Evolutionary conservation across 192 early-diverging fungal genomes (phyloP).

Genomic region (Phycomyces nitens): DNA sequence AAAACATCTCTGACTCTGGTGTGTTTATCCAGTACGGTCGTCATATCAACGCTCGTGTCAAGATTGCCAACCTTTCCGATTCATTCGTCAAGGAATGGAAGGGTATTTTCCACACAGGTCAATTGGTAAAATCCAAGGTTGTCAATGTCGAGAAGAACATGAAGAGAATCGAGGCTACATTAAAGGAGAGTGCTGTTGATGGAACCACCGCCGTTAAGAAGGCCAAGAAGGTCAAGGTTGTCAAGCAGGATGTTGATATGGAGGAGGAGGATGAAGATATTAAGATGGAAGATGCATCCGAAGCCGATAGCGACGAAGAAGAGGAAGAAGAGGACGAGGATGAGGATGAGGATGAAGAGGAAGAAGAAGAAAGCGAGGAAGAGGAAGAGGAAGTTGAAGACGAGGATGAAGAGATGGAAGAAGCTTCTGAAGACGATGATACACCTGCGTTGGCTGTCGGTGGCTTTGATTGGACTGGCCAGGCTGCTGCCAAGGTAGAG

Average conservation of each 20-base stretch:
- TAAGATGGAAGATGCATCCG: conserved; percentile 25
- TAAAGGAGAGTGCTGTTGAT: conserved; percentile 59
- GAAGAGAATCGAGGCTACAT: conserved; percentile 66
- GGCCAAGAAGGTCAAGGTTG: conserved; percentile 34
- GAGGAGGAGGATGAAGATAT: conserved; percentile 27
- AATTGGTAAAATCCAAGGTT: conserved; percentile 74
- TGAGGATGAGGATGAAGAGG: conserved; percentile 18
- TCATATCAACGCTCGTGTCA: conserved; percentile 65
- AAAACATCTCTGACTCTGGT: conserved; percentile 64
- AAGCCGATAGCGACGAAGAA: conserved; percentile 36
- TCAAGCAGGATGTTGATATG: conserved; percentile 35
- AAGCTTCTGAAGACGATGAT: conserved; percentile 21
- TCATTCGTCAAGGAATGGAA: conserved; percentile 86
- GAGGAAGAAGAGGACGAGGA: conserved; percentile 19
- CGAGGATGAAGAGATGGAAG: conserved; percentile 27
- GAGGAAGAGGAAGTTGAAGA: conserved; percentile 32
- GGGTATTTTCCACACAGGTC: conserved; percentile 61
- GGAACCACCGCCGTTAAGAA: conserved; percentile 32
- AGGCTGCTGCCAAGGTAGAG: conserved; percentile 43
- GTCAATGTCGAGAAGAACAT: conserved; percentile 52
- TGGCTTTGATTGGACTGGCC: conserved; percentile 43
- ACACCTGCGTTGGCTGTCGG: conserved; percentile 29
- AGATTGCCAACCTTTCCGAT: conserved; percentile 85
- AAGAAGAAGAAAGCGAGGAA: conserved; percentile 32
- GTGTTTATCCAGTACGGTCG: conserved; percentile 71